Percentiles rank a stretch among this genome's conserved stretches.
phyloP scores from a whole-genome alignment of 1,284 basidiomycete genomes.

The Microbotryum scabiosae region DNA sequence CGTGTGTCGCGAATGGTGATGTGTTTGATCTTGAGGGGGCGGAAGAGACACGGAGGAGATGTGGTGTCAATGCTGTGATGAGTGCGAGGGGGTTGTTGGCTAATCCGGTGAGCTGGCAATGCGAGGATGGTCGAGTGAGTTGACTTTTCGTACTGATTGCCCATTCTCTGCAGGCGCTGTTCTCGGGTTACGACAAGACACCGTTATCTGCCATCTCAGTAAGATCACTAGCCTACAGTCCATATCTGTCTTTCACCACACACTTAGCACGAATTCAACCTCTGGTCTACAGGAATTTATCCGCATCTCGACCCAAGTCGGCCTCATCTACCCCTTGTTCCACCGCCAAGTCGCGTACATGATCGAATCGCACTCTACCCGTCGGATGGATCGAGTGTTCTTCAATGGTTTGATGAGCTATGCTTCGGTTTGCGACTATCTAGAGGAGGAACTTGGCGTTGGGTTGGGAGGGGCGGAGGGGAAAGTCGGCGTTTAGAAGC shows the following conservation, averaged over 20 bases:
- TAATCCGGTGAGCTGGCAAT: constrained; percentile 44
- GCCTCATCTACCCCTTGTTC: constrained; percentile 48
- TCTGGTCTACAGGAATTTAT: constrained; percentile 41
- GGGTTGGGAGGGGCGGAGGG: neutral
- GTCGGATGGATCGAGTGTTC: constrained; percentile 44
- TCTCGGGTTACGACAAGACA: constrained; percentile 48
- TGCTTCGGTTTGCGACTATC: constrained; percentile 47
- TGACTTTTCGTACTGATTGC: neutral
- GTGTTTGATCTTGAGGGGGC: constrained; percentile 49
- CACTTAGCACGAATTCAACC: neutral
- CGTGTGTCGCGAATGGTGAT: constrained; percentile 53
- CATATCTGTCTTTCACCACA: neutral
- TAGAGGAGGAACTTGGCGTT: constrained; percentile 33
- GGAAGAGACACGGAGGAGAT: constrained; percentile 42
- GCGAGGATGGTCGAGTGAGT: neutral
- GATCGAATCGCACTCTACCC: constrained; percentile 46
- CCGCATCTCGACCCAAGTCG: constrained; percentile 44
- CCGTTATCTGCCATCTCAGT: constrained; percentile 47
- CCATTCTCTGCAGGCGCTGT: constrained; percentile 44
- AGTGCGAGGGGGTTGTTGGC: constrained; percentile 52
- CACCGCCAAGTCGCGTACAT: constrained; percentile 51
- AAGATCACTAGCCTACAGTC: neutral
- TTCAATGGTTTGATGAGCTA: constrained; percentile 48
- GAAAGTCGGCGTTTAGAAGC: neutral
- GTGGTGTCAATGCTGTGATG: constrained; percentile 51